These are phyloP conservation scores for Venturiaceae sp. DNA, from an alignment of 2,329 filamentous ascomycete species.

Conservation along the genomic window DNA sequence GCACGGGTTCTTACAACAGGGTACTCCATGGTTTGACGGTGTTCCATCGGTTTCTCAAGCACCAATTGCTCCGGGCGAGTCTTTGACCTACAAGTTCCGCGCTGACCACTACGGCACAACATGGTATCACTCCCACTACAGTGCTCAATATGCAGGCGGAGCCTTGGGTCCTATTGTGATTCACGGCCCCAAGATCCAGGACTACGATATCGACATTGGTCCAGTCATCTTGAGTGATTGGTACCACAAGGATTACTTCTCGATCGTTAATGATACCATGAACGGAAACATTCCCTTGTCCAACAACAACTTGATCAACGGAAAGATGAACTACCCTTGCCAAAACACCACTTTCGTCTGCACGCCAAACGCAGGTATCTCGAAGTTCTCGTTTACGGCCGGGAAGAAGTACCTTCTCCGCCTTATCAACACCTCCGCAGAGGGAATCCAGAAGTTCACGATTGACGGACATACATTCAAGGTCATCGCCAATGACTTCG, in stretches of 20 bases:
- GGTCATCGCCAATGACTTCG: conserved; percentile 32
- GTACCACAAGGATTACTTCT: conserved; percentile 15
- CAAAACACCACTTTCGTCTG: conserved; percentile 15
- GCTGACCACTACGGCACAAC: conserved; percentile 15
- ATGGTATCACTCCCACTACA: conserved; percentile 16
- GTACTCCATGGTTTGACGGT: conserved; percentile 26
- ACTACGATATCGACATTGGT: conserved; percentile 19
- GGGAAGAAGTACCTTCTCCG: conserved; percentile 32
- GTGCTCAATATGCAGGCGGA: conserved; percentile 19
- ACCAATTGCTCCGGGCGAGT: conserved; percentile 22
- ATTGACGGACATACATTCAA: conserved; percentile 34
- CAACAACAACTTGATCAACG: conserved; percentile 14
- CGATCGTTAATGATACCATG: conserved; percentile 13
- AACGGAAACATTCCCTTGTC: conserved; percentile 1
- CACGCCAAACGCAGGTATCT: conserved; percentile 13
- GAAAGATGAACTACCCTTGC: conserved; percentile 20
- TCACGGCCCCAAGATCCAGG: conserved; percentile 14
- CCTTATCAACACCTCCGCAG: conserved; percentile 32
- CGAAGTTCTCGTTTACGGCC: conserved; percentile 28
- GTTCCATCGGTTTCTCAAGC: conserved; percentile 24
- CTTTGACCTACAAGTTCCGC: conserved; percentile 17
- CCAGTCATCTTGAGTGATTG: conserved; percentile 17
- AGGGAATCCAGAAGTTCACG: conserved; percentile 31
- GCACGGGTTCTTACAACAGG: conserved; percentile 22
- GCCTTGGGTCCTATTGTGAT: conserved; percentile 19